Conservation (phyloP, 73 alveolate genomes). For the Uronychia setigera region DNA sequence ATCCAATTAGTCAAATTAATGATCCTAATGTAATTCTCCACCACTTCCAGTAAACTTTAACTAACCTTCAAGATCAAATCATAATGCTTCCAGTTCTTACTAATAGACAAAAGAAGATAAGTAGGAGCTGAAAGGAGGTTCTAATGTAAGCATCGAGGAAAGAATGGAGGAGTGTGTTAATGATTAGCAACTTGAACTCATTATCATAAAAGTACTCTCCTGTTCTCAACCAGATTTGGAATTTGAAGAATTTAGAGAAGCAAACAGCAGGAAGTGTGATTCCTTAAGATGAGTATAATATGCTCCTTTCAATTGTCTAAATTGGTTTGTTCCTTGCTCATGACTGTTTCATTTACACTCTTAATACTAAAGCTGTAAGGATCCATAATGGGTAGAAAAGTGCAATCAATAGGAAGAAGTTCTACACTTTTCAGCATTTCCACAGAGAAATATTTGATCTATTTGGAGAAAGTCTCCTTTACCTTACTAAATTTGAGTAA, state of each 20-base stretch:
- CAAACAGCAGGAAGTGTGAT: not conserved
- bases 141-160: not conserved
- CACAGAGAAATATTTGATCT: conserved; percentile 3
- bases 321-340: not conserved
- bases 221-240: not conserved
- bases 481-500: conserved; percentile 3
- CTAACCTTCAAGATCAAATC: not conserved
- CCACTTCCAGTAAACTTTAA: not conserved
- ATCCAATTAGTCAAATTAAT: not conserved
- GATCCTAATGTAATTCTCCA: too few relatives aligned
- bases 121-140: not conserved
- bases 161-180: not conserved
- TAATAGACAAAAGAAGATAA: not conserved
- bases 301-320: not conserved
- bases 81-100: not conserved
- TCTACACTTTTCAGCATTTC: not conserved
- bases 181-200: not conserved
- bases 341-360: not conserved
- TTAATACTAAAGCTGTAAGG: not conserved
- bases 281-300: not conserved
- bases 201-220: not conserved
- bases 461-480: conserved; percentile 1
- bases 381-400: not conserved
- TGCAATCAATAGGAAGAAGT: not conserved
- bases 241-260: not conserved